phyloP scores from a whole-genome alignment of 2,329 filamentous ascomycete species.

The Botrytis cinerea region DNA sequence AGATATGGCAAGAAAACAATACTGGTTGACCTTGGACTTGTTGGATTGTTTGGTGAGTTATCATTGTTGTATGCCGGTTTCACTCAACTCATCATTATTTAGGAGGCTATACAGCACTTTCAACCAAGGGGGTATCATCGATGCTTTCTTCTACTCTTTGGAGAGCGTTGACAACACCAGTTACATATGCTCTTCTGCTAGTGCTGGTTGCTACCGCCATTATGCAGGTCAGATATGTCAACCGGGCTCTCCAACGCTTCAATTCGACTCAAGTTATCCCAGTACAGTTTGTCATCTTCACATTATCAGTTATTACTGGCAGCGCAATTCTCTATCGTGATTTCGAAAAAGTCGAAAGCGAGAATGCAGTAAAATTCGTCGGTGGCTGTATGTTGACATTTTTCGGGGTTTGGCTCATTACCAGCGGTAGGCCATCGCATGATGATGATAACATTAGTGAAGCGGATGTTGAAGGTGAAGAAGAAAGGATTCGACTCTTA shows the following conservation, averaged over 20 bases:
- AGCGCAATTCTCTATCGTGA: constrained; percentile 93
- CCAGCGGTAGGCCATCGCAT: constrained; percentile 73
- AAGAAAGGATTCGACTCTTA: constrained; percentile 62
- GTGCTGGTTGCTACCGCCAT: constrained; percentile 82
- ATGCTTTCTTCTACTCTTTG: constrained; percentile 90
- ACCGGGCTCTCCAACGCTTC: constrained; percentile 85
- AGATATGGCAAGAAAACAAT: constrained; percentile 84
- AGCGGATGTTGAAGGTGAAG: constrained; percentile 61
- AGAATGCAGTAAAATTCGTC: constrained; percentile 80
- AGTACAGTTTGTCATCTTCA: constrained; percentile 96
- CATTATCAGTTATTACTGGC: constrained; percentile 89
- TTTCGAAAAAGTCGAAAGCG: constrained; percentile 77
- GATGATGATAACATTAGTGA: constrained; percentile 62
- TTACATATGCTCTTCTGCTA: constrained; percentile 83
- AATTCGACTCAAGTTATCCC: constrained; percentile 98
- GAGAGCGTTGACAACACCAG: constrained; percentile 84
- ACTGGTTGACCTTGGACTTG: constrained; percentile 87
- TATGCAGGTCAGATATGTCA: constrained; percentile 97
- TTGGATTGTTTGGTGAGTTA: constrained; percentile 82
- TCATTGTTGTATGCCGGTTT: not conserved
- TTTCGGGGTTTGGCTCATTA: constrained; percentile 95
- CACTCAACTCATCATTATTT: constrained; percentile 27
- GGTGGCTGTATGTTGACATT: constrained; percentile 92
- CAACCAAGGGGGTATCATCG: constrained; percentile 94
- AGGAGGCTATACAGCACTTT: constrained; percentile 95